Percentiles rank a stretch among this genome's conserved stretches.
These are phyloP conservation scores for Venturia effusa DNA, from an alignment of 2,329 filamentous ascomycete species.

Conservation along the genomic window DNA sequence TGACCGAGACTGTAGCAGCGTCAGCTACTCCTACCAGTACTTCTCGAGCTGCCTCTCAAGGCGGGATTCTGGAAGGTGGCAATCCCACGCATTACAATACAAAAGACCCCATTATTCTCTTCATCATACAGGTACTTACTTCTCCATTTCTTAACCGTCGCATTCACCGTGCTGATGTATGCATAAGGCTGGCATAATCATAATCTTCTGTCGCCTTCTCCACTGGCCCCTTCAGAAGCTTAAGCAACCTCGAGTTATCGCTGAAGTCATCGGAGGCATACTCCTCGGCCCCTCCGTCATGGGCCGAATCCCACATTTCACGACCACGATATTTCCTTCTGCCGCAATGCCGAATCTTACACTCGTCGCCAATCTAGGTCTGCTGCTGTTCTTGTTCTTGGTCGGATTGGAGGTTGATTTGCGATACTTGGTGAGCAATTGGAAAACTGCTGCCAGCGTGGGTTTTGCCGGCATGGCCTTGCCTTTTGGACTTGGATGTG, in stretches of 20 bases:
- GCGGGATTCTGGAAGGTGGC: slow-evolving; percentile 59
- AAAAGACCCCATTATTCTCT: slow-evolving; percentile 61
- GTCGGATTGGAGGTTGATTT: slow-evolving; percentile 83
- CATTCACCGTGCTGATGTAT: neutral
- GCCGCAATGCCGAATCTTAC: slow-evolving; percentile 64
- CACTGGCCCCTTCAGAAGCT: slow-evolving; percentile 69
- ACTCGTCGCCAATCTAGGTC: slow-evolving; percentile 70
- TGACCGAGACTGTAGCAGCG: neutral
- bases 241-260: slow-evolving; percentile 71
- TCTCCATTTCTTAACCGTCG: neutral
- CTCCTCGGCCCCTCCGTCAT: slow-evolving; percentile 79
- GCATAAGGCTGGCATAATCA: slow-evolving; percentile 55
- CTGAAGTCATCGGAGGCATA: slow-evolving; percentile 77
- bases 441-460: slow-evolving; percentile 68
- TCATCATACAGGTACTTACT: slow-evolving; percentile 57
- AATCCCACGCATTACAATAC: slow-evolving; percentile 59
- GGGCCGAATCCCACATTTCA: slow-evolving; percentile 74
- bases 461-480: slow-evolving; percentile 69
- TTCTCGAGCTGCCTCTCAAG: slow-evolving; percentile 40
- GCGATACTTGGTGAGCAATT: slow-evolving; percentile 65
- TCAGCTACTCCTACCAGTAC: neutral
- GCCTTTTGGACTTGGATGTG: slow-evolving; percentile 73
- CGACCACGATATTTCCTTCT: slow-evolving; percentile 62
- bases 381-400: slow-evolving; percentile 78
- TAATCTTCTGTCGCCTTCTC: slow-evolving; percentile 61